These are phyloP conservation scores for Leptographium lundbergii DNA, from an alignment of 2,329 filamentous ascomycete genomes.

Conservation along the genomic window DNA sequence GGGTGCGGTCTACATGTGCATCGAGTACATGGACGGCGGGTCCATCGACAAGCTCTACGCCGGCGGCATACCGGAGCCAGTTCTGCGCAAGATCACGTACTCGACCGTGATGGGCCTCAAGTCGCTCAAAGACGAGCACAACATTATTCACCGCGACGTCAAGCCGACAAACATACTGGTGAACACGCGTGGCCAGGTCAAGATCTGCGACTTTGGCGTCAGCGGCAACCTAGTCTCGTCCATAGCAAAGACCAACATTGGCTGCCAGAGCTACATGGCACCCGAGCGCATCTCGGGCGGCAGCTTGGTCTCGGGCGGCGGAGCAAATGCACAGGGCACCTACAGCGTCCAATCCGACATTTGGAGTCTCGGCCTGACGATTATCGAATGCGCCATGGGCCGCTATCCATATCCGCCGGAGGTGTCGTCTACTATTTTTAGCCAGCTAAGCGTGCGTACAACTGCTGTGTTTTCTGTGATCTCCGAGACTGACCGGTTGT, in stretches of 20 bases:
- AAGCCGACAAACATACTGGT: slow-evolving; percentile 98
- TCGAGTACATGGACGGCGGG: slow-evolving; percentile 98
- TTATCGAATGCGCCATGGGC: slow-evolving; percentile 93
- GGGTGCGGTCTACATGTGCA: slow-evolving; percentile 97
- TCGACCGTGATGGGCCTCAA: slow-evolving; percentile 86
- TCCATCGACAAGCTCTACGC: slow-evolving; percentile 94
- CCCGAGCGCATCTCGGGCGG: slow-evolving; percentile 89
- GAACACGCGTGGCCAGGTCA: slow-evolving; percentile 82
- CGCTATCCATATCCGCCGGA: slow-evolving; percentile 94
- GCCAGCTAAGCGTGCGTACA: slow-evolving; percentile 77
- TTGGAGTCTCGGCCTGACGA: slow-evolving; percentile 86
- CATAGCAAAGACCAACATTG: slow-evolving; percentile 97
- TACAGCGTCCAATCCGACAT: slow-evolving; percentile 98
- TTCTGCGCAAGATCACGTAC: slow-evolving; percentile 81
- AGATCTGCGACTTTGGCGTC: slow-evolving; percentile 97
- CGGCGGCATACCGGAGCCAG: slow-evolving; percentile 77
- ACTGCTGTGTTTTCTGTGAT: neutral
- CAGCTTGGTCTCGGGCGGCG: slow-evolving; percentile 57
- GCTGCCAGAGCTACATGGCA: slow-evolving; percentile 98
- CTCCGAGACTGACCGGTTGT: neutral
- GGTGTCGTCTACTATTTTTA: slow-evolving; percentile 97
- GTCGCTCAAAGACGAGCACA: slow-evolving; percentile 91
- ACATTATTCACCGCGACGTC: slow-evolving; percentile 97
- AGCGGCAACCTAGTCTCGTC: slow-evolving; percentile 93
- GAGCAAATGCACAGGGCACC: slow-evolving; percentile 61